Evolutionary conservation across 163 green algal genomes (phyloP).

Genomic region (Chlorella variabilis): DNA sequence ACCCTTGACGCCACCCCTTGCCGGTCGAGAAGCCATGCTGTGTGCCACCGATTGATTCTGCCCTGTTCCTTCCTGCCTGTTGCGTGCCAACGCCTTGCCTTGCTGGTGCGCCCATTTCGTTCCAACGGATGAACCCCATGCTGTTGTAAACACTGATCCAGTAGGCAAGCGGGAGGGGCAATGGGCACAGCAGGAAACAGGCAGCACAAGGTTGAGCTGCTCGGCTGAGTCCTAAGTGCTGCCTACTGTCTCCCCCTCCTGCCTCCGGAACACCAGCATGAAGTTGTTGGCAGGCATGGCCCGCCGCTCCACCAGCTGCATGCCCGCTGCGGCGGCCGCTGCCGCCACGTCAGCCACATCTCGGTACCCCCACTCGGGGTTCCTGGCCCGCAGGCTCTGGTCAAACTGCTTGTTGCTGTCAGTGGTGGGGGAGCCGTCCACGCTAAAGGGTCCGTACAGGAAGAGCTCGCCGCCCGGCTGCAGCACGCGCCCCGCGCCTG

Average conservation of each 20-base stretch:
- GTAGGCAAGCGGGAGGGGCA: too few species aligned
- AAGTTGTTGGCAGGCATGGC: slow-evolving; percentile 75
- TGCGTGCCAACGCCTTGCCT: too few species aligned
- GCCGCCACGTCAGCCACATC: slow-evolving; percentile 56
- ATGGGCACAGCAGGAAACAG: not conserved
- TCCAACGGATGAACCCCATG: too few species aligned
- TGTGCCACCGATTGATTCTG: too few species aligned
- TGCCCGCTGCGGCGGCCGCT: slow-evolving; percentile 35
- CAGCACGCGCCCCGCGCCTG: slow-evolving; percentile 33
- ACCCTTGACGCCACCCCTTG: too few species aligned
- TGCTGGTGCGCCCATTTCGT: too few species aligned
- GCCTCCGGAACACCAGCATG: slow-evolving; percentile 48
- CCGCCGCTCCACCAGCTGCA: slow-evolving; percentile 38
- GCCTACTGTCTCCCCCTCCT: not conserved
- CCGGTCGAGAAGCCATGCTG: too few species aligned
- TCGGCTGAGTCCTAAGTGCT: too few species aligned
- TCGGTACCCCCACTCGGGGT: slow-evolving; percentile 68
- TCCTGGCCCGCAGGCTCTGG: slow-evolving; percentile 33
- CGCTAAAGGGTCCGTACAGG: slow-evolving; percentile 62
- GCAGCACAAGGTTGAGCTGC: too few species aligned
- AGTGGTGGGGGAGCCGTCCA: slow-evolving; percentile 49
- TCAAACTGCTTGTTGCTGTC: slow-evolving; percentile 65
- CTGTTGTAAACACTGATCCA: too few species aligned
- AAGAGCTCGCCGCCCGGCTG: slow-evolving; percentile 30
- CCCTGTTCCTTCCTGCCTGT: too few species aligned